These are phyloP conservation scores for Salix arbutifolia DNA, from an alignment of 345 rosid species.

Conservation along the genomic window DNA sequence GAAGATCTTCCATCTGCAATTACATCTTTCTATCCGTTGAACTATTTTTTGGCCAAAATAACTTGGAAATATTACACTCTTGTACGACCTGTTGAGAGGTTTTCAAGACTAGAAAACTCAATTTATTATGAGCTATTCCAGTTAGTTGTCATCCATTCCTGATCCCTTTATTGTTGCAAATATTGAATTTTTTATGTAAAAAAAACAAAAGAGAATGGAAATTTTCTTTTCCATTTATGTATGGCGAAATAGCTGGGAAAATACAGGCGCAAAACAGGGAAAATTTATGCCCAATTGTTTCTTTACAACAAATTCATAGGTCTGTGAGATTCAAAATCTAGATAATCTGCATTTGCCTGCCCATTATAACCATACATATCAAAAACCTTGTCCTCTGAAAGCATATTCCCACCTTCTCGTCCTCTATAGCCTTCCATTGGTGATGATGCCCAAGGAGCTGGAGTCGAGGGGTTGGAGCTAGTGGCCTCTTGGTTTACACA, in stretches of 20 bases:
- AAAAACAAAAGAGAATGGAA: not conserved
- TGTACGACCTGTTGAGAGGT: not conserved
- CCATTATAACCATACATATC: conserved; percentile 49
- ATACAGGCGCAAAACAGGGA: not conserved
- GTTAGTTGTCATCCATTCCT: not conserved
- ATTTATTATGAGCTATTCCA: not conserved
- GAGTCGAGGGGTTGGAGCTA: conserved; percentile 54
- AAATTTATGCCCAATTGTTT: not conserved
- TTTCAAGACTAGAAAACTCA: not conserved
- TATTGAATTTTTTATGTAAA: no score
- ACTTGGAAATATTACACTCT: no score
- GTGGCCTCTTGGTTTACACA: conserved; percentile 62
- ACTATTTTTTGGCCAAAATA: not conserved
- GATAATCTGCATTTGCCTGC: conserved; percentile 38
- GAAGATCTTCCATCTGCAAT: no score
- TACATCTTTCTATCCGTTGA: not conserved
- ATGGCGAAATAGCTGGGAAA: not conserved
- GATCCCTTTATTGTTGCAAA: not conserved
- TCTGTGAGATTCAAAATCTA: conserved; percentile 49
- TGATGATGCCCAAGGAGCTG: conserved; percentile 52
- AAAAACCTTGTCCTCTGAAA: conserved; percentile 45
- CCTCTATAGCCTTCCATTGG: conserved; percentile 63
- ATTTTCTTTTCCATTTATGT: not conserved
- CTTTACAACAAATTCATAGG: conserved; percentile 43
- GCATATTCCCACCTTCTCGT: conserved; percentile 43